Evolutionary conservation across 116 monocot species (phyloP), one percentile per base, ranked within the genome.

Genomic region (Cymodocea nodosa): DNA sequence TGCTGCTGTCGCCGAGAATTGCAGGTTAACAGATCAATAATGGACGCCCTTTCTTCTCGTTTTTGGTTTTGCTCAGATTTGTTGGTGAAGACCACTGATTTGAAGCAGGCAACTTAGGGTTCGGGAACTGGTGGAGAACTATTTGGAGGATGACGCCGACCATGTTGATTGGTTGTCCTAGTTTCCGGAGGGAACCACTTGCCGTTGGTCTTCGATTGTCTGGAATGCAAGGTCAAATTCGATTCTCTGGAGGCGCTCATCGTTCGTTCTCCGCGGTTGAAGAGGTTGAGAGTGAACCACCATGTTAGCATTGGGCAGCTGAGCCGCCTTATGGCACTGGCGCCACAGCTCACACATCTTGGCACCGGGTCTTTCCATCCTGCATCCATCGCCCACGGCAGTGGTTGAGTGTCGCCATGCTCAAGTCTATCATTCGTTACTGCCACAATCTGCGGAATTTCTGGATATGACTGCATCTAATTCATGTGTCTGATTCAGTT

Each of bases 81-180:
- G 62, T 62, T 62, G 37, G 44, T 44, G 44, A 44, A 44, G 9
- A 39, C 39, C 39, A 4, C 39, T 39, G 39, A 37, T 39, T 44
- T 59, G 66, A 50, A 25, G 36, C 68, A 93, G 93, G 79, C 62
- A 78, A 24, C 76, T 93, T 55, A 70, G 86, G 6, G 82, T 82
- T 57, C 72, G 89, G 34, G 89, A 93, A 84, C 84, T 93, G 80
- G 78, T 80, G 9, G 93, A 93, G 72, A 67, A 79, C 66, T 77
- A 82, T 36, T 34, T 89, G 18, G 93, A 84, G 18, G 76, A 80
- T 9, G 82, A 76, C 18, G 30, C 1, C 30, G 30, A 30, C 30
- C 52, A 44, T 14, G 77, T 78, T 4, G 86, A 89, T 60, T 93
- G 93, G 93, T 70, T 93, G 23, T 80, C 86, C 0, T 78, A 40